Evolutionary conservation across 75 land plant genomes (phyloP), one percentile per base, ranked within the genome.

Genomic region (Larix kaempferi): DNA sequence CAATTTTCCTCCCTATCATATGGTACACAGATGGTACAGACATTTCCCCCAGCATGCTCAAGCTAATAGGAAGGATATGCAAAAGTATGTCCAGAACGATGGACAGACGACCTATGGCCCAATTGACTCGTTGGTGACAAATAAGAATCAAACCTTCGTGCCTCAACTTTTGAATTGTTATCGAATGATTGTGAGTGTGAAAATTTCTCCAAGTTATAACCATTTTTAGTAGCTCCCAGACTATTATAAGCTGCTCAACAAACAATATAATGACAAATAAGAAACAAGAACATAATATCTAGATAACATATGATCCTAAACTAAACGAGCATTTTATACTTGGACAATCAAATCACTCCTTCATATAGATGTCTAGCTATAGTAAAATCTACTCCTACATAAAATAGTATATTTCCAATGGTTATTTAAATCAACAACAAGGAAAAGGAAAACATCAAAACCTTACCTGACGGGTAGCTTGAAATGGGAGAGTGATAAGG

Each of bases 11-110:
- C 39, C 49, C 12, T 21, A 13, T 5, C 54, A 17, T 39, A 69
- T 69, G 54, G n/a, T 69, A 69, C 73, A 69, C 6, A 69, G 49
- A 10, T 10, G 44, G 73, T 69, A 69, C 49, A 39, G 23, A 69
- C 23, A 69, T n/a, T 33, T 69, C 23, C 49, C 49, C 52, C 23
- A 69, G 3, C 26, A 22, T 69, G 72, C 25, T 39, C 22, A 69
- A 41, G 13, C 73, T 69, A 69, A 41, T 69, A 69, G 73, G 73
- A 69, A 69, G 73, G 73, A 69, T 69, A 22, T 69, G 73, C 73
- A 69, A 39, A 69, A 21, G 52, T n/a, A 41, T 69, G 41, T 69
- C 73, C 73, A 8, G 49, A 69, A 19, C 54, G 52, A 69, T 69
- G 23, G 73, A 69, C 52, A 69, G 73, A 41, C 39, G 49, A 19